Evolutionary conservation across 2,329 filamentous ascomycete species (phyloP).

Genomic region (Ophiosphaerella narmari): DNA sequence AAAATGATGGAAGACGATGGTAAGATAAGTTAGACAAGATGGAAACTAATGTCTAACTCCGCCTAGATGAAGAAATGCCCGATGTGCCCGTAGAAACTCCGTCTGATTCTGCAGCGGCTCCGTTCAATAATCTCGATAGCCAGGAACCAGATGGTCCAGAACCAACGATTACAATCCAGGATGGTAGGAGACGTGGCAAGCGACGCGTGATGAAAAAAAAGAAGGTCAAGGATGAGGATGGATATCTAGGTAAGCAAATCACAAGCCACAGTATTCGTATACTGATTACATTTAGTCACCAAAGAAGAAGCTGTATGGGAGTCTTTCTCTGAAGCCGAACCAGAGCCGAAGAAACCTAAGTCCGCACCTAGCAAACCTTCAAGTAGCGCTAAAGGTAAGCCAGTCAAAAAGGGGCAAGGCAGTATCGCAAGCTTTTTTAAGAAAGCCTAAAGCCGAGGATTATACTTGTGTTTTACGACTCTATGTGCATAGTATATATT

Average conservation of each 20-base stretch:
- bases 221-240: slow-evolving; percentile 83
- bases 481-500: background rate
- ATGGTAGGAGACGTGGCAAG: slow-evolving; percentile 74
- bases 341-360: slow-evolving; percentile 62
- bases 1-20: slow-evolving; percentile 79
- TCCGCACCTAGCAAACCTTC: slow-evolving; percentile 36
- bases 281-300: slow-evolving; percentile 66
- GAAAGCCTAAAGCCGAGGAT: slow-evolving; percentile 62
- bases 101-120: slow-evolving; percentile 43
- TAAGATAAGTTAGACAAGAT: slow-evolving; percentile 9
- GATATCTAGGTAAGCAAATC: slow-evolving; percentile 73
- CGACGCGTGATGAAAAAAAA: slow-evolving; percentile 86
- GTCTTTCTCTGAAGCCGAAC: slow-evolving; percentile 89
- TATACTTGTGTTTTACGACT: too few species aligned
- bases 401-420: slow-evolving; percentile 63
- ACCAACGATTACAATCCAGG: slow-evolving; percentile 55
- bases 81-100: slow-evolving; percentile 53
- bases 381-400: slow-evolving; percentile 59
- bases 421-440: slow-evolving; percentile 92
- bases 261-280: background rate
- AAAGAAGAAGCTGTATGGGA: slow-evolving; percentile 86
- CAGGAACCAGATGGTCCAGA: slow-evolving; percentile 30
- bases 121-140: slow-evolving; percentile 21
- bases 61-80: slow-evolving; percentile 61
- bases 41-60: slow-evolving; percentile 20